Percentiles rank a stretch among this genome's conserved stretches.
Conservation (phyloP, 106 monocot genomes). For the Apostasia ramifera region DNA sequence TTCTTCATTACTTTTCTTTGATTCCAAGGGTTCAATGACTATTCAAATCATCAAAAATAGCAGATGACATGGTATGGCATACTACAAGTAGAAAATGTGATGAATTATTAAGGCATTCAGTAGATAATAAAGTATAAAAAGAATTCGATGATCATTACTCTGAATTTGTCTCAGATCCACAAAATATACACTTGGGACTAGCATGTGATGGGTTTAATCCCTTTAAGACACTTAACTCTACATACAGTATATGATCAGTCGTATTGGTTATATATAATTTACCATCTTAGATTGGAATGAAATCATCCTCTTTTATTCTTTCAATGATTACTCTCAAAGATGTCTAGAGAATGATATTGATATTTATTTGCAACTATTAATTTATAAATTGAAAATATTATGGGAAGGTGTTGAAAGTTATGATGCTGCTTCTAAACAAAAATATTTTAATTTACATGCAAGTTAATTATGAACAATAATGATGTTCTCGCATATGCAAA, state of each 20-base stretch:
- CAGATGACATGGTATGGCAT: neutral
- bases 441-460: neutral
- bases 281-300: neutral
- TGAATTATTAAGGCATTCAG: neutral
- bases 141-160: neutral
- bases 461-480: constrained; percentile 1
- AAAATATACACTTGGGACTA: neutral
- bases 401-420: neutral
- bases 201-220: neutral
- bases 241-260: neutral
- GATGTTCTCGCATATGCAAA: neutral
- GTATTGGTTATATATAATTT: neutral
- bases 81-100: neutral
- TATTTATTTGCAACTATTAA: constrained; percentile 1
- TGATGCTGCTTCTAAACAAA: neutral
- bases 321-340: neutral
- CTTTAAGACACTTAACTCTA: neutral
- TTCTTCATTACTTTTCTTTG: neutral
- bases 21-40: neutral
- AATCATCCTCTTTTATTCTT: neutral
- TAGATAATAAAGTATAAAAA: neutral
- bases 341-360: neutral
- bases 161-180: neutral
- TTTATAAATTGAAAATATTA: neutral
- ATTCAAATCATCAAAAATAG: neutral